Conservation (phyloP, 352 stramenopile genomes). For the Globisporangium irregulare region DNA sequence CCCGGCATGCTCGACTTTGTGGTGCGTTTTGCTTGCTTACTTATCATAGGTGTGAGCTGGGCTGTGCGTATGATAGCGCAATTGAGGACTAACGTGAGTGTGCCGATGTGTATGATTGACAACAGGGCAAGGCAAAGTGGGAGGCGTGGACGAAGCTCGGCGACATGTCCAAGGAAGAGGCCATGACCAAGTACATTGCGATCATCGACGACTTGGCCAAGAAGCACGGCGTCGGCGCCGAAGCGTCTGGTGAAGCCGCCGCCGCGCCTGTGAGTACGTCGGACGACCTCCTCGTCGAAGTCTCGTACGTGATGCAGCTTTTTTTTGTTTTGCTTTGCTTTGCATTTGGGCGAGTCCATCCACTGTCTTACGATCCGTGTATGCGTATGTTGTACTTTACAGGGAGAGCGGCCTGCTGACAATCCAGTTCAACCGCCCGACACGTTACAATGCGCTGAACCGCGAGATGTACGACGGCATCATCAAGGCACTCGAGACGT, state of each 20-base stretch:
- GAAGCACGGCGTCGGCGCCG: conserved; percentile 30
- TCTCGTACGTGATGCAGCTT: conserved; percentile 36
- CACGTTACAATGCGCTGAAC: conserved; percentile 88
- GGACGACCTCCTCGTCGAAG: conserved; percentile 49
- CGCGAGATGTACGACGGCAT: conserved; percentile 81
- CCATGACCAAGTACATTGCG: conserved; percentile 66
- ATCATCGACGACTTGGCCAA: conserved; percentile 70
- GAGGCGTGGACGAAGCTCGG: conserved; percentile 73
- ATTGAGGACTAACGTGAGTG: not conserved
- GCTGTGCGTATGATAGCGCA: not conserved
- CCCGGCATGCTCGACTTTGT: conserved; percentile 85
- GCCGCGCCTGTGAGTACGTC: conserved; percentile 22
- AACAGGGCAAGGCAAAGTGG: conserved; percentile 69
- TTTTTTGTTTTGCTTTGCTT: conserved; percentile 2
- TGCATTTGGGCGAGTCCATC: not conserved
- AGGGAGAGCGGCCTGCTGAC: conserved; percentile 64
- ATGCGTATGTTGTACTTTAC: not conserved
- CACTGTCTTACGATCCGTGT: not conserved
- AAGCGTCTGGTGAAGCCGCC: not conserved
- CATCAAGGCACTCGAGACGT: conserved; percentile 60
- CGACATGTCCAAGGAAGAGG: conserved; percentile 63
- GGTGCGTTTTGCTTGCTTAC: conserved; percentile 17
- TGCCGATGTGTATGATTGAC: not conserved
- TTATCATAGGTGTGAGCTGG: not conserved
- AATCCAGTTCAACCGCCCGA: conserved; percentile 75